These are phyloP conservation scores for Dalbergia oliveri DNA, from an alignment of 306 rosid species.

Conservation along the genomic window DNA sequence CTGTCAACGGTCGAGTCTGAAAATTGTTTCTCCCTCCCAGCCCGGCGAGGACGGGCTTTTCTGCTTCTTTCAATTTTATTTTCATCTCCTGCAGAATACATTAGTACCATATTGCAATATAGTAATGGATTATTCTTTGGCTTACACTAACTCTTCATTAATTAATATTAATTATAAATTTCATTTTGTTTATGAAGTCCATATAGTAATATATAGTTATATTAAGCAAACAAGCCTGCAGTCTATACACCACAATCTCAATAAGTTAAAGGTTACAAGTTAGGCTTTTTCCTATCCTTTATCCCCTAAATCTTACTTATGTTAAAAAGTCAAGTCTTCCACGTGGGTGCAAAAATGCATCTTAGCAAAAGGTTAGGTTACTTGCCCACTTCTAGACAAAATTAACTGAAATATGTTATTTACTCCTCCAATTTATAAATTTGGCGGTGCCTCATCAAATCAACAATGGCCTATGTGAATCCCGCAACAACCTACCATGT, in stretches of 20 bases:
- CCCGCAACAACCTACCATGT: background rate
- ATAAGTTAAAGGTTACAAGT: too few species aligned
- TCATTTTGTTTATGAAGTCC: background rate
- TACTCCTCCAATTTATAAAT: background rate
- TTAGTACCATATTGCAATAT: background rate
- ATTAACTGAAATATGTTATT: background rate
- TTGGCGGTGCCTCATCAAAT: background rate
- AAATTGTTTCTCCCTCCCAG: background rate
- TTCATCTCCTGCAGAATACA: background rate
- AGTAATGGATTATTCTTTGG: background rate
- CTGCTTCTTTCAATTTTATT: background rate
- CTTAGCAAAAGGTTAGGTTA: background rate
- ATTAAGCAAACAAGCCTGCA: too few species aligned
- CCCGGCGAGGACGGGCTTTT: background rate
- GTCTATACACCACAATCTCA: too few species aligned
- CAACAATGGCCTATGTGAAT: background rate
- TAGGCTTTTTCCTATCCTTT: too few species aligned
- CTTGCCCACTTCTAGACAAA: background rate
- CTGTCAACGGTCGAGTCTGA: background rate
- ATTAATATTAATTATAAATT: background rate
- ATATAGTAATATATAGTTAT: background rate
- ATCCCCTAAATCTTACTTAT: background rate
- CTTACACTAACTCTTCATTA: background rate
- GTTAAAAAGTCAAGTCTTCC: background rate
- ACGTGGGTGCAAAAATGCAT: too few species aligned